Conservation (phyloP, 1,284 basidiomycete genomes). For the Trichosporon sp. region DNA sequence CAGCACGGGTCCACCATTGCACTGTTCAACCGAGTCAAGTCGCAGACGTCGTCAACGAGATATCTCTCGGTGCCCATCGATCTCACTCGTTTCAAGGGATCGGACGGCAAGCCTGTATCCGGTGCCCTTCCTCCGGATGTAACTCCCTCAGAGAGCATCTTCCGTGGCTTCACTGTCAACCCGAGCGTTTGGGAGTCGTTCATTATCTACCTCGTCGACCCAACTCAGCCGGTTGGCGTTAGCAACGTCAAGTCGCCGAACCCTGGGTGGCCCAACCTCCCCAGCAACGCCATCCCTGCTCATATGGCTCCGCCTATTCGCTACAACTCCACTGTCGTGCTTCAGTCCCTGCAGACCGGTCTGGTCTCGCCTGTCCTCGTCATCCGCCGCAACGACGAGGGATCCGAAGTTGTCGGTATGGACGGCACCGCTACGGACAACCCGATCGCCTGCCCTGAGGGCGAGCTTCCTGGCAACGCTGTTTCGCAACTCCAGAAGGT, state of each 20-base stretch:
- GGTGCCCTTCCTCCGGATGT: constrained; percentile 60
- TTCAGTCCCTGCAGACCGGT: constrained; percentile 91
- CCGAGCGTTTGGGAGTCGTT: constrained; percentile 71
- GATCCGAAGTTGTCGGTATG: constrained; percentile 84
- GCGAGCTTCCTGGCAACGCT: constrained; percentile 88
- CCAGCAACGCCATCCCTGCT: constrained; percentile 75
- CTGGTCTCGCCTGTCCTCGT: constrained; percentile 89
- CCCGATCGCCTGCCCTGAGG: constrained; percentile 63
- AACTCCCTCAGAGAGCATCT: constrained; percentile 30
- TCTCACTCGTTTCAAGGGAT: constrained; percentile 82
- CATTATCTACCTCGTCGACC: constrained; percentile 76
- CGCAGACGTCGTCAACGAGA: constrained; percentile 91
- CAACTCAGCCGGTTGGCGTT: constrained; percentile 70
- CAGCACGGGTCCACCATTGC: constrained; percentile 94
- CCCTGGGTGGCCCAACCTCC: constrained; percentile 66
- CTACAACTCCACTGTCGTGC: constrained; percentile 93
- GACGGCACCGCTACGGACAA: constrained; percentile 53
- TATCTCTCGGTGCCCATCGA: constrained; percentile 93
- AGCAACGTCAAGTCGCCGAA: constrained; percentile 73
- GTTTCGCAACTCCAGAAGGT: constrained; percentile 93
- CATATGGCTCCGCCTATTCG: constrained; percentile 68
- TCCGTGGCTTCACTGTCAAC: constrained; percentile 57
- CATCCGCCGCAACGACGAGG: constrained; percentile 89
- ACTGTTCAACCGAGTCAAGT: constrained; percentile 88
- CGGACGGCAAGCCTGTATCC: constrained; percentile 80